Base-by-base conservation (phyloP, 208 protist species). In the Crithidia bombi region DNA sequence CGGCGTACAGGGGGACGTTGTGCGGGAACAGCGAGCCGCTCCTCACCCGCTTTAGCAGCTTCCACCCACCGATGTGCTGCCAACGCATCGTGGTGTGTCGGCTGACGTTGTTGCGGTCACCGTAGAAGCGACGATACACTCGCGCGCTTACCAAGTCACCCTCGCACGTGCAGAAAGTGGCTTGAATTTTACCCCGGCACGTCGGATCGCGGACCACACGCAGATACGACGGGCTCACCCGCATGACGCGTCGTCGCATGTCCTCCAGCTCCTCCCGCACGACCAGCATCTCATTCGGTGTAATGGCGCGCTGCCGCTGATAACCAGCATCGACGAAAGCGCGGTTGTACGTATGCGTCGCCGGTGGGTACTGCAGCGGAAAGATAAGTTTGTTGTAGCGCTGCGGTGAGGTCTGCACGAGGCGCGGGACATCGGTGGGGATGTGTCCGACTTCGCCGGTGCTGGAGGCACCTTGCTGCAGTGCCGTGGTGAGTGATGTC, bases 51-150 rank as follows among this genome's bases (percentile, higher is more conserved):
- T 86, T 85, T 49, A 96, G 72, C 56, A 94, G 68, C 72, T 90
- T 93, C 85, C 88, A 96, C 17, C 91, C 91, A n/a, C 91, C 91
- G 67, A 96, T 89, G 83, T 94, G 81, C 61, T 96, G 91, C 89
- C 91, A 96, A 9, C 86, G 87, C 77, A 95, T 77, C 46, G 90
- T 93, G 47, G 74, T 78, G 83, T 85, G 85, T n/a, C 67, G 70
- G 38, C 65, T 81, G 9, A 85, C 79, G 47, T 75, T 76, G 74
- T 89, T 87, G 69, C 73, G 76, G 67, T 90, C 85, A 15, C 90
- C 90, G 68, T 95, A 95, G 71, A 90, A 95, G 52, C 90, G 90
- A 28, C 90, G 79, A 81, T 96, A 94, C 35, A 96, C 83, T 17
- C 91, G 83, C 21, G 71, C 91, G 3, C 36, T 87, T 41, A 96